A percentile compares a stretch with the other conserved stretches of the same genome.
These are phyloP conservation scores for Stentor roeselii DNA, from an alignment of 73 alveolate genomes.

Conservation along the genomic window DNA sequence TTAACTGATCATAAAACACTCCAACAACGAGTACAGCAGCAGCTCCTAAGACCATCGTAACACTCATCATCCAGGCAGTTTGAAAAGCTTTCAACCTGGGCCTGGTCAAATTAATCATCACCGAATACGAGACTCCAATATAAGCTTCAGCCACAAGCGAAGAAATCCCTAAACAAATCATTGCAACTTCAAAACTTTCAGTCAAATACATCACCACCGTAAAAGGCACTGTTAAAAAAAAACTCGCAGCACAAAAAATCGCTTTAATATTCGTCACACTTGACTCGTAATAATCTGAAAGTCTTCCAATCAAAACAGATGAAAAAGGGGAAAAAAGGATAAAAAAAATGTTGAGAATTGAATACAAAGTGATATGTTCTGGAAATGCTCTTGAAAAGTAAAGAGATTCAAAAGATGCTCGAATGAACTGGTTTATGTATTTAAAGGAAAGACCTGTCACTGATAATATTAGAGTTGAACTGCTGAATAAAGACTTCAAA, in stretches of 20 bases:
- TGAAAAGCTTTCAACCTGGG: neutral
- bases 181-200: constrained; percentile 13
- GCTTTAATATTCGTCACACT: neutral
- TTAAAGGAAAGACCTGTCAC: neutral
- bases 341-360: neutral
- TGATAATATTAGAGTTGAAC: neutral
- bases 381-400: constrained; percentile 13
- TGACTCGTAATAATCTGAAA: neutral
- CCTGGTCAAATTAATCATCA: neutral
- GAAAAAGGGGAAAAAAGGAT: neutral
- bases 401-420: constrained; percentile 3
- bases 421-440: neutral
- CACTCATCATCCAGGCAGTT: constrained; percentile 23
- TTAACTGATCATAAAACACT: neutral
- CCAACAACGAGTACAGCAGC: neutral
- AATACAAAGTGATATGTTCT: neutral
- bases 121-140: neutral
- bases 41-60: neutral
- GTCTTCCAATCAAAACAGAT: neutral
- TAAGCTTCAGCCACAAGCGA: neutral
- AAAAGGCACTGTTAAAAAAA: neutral
- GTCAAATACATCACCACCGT: neutral
- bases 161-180: neutral
- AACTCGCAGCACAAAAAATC: neutral
- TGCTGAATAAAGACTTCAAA: neutral